phyloP scores from a whole-genome alignment of 176 grass and related monocot genomes.

The Paspalum vaginatum region DNA sequence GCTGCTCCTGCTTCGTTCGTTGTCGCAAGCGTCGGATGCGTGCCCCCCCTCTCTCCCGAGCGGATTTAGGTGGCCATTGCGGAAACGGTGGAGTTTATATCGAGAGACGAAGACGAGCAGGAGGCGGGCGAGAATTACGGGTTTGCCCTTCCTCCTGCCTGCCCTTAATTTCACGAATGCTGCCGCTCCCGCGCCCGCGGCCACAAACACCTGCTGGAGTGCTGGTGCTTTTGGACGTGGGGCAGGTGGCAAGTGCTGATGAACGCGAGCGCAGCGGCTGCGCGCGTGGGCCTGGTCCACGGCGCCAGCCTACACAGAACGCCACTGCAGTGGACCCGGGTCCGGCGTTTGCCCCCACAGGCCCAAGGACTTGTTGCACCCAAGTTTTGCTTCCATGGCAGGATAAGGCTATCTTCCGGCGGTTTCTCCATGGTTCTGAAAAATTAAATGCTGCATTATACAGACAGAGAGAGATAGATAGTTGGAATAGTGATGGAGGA shows the following conservation, averaged over 20 bases:
- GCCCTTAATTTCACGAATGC: not conserved
- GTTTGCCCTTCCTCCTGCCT: not conserved
- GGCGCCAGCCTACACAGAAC: not conserved
- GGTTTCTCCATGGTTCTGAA: too few species aligned
- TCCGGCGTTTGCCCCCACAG: not conserved
- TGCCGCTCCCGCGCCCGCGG: too few species aligned
- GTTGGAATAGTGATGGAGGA: too few species aligned
- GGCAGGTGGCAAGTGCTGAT: not conserved
- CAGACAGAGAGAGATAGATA: too few species aligned
- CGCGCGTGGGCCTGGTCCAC: conserved; percentile 9
- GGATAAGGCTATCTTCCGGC: too few species aligned
- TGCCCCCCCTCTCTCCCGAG: not conserved
- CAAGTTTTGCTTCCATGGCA: not conserved
- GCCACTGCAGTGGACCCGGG: not conserved
- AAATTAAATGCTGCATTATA: too few species aligned
- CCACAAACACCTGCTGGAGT: not conserved
- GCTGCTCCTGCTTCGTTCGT: not conserved
- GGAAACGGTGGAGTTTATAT: conserved; percentile 31
- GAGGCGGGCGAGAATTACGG: not conserved
- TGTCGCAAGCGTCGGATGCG: conserved; percentile 6
- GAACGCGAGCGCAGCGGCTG: too few species aligned
- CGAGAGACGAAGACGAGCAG: not conserved
- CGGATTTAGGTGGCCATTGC: not conserved
- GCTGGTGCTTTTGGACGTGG: too few species aligned
- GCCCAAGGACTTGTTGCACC: not conserved